Percentiles rank a stretch among this genome's conserved stretches.
Evolutionary conservation across 371 early-diverging fungal genomes (phyloP).

Genomic region (Circinella minor): DNA sequence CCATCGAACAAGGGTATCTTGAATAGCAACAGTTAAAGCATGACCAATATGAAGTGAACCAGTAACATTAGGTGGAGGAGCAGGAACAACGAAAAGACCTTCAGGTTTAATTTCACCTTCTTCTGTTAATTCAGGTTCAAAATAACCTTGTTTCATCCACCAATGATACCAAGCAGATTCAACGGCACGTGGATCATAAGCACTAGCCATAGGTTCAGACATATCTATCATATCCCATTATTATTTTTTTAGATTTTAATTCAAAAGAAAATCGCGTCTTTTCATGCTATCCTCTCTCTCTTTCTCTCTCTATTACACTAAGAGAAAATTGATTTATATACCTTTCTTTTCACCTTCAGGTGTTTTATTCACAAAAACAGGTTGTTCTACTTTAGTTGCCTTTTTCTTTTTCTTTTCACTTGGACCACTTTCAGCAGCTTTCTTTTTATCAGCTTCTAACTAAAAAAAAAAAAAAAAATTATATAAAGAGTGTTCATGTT

Average conservation of each 20-base stretch:
- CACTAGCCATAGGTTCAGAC: conserved; percentile 77
- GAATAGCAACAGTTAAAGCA: conserved; percentile 95
- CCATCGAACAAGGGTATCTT: conserved; percentile 98
- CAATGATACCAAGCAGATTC: conserved; percentile 97
- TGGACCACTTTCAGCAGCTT: conserved; percentile 39
- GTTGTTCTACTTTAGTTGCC: conserved; percentile 53
- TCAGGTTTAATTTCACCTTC: conserved; percentile 79
- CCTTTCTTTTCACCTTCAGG: conserved; percentile 93
- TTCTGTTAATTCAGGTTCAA: conserved; percentile 83
- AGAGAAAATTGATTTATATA: too few species aligned
- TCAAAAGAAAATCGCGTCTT: conserved; percentile 7
- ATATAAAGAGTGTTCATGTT: too few species aligned
- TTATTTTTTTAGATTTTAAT: too few species aligned
- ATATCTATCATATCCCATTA: too few species aligned
- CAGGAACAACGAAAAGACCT: conserved; percentile 91
- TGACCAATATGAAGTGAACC: conserved; percentile 99
- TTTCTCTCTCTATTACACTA: background rate
- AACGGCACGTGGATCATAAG: conserved; percentile 93
- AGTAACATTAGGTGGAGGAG: conserved; percentile 99
- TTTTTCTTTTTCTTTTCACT: conserved; percentile 69
- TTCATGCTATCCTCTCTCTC: too few species aligned
- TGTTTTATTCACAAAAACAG: conserved; percentile 80
- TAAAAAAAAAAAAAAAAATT: conserved; percentile 11
- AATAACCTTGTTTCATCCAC: conserved; percentile 94
- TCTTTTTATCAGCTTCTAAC: conserved; percentile 58